phyloP scores from a whole-genome alignment of 1,139 yeast genomes.

The Yamadazyma pseudoaaseri region DNA sequence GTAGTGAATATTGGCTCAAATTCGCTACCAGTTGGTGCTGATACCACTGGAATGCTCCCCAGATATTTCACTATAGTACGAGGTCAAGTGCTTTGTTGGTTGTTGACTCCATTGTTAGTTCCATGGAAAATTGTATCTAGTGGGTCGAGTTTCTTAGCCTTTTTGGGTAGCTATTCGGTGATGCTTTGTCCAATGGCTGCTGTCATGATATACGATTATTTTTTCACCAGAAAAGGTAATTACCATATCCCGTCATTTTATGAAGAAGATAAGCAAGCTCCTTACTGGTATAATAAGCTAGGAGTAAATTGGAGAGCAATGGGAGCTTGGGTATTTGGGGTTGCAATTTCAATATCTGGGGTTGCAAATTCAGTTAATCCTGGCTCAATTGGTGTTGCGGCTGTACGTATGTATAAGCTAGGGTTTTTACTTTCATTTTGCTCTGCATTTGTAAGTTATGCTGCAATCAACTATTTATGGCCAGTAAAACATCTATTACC shows the following conservation, averaged over 20 bases:
- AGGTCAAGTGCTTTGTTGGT: too few relatives aligned
- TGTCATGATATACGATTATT: too few relatives aligned
- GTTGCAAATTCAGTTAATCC: conserved; percentile 12
- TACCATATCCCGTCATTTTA: too few relatives aligned
- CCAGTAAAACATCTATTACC: conserved; percentile 9
- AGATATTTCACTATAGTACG: too few relatives aligned
- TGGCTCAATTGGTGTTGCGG: conserved; percentile 11
- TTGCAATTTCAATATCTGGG: conserved; percentile 11
- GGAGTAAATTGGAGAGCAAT: conserved; percentile 14
- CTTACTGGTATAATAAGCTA: conserved; percentile 9
- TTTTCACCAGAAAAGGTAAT: too few relatives aligned
- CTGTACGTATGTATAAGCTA: conserved; percentile 9
- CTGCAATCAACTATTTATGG: conserved; percentile 6
- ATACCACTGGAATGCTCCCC: conserved; percentile 13
- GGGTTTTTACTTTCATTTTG: conserved; percentile 11
- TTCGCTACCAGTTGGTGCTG: conserved; percentile 14
- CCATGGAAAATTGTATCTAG: too few relatives aligned
- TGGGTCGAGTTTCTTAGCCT: too few relatives aligned
- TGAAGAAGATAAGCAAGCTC: conserved; percentile 7
- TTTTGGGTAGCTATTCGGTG: too few relatives aligned
- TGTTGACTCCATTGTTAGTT: too few relatives aligned
- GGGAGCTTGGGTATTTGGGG: conserved; percentile 11
- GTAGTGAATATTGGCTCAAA: conserved; percentile 13
- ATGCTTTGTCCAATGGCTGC: too few relatives aligned
- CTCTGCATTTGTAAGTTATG: conserved; percentile 9